Conservation (phyloP, 306 rosid genomes). For the Begonia fuchsioides region DNA sequence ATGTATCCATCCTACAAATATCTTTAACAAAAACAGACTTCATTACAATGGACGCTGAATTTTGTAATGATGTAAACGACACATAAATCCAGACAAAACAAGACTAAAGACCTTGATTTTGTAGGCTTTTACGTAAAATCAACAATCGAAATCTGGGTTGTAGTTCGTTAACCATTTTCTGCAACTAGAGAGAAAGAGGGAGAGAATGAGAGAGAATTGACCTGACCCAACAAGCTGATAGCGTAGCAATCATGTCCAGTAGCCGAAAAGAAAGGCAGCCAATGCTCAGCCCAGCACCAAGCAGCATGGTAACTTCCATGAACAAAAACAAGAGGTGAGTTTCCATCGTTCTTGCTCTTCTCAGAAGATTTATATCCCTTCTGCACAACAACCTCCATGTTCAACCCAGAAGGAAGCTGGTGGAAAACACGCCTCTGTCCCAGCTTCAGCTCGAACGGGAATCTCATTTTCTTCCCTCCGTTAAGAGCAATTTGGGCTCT, state of each 20-base stretch:
- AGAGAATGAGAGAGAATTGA: slow-evolving; percentile 3
- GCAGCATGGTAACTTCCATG: slow-evolving; percentile 98
- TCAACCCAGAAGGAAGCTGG: slow-evolving; percentile 60
- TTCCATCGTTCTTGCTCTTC: slow-evolving; percentile 3
- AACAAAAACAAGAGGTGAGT: slow-evolving; percentile 59
- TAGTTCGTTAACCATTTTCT: too few relatives aligned
- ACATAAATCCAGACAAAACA: too few relatives aligned
- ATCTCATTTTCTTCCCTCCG: slow-evolving; percentile 26
- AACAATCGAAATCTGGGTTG: too few relatives aligned
- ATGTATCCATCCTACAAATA: too few relatives aligned
- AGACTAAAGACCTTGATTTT: too few relatives aligned
- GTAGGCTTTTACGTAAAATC: too few relatives aligned
- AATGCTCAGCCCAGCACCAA: slow-evolving; percentile 91
- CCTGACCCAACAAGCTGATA: slow-evolving; percentile 75
- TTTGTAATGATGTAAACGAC: too few relatives aligned
- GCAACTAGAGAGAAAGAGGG: slow-evolving; percentile 6
- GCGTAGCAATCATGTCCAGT: slow-evolving; percentile 70
- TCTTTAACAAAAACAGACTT: too few relatives aligned
- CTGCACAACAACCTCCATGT: slow-evolving; percentile 56
- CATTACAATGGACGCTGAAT: too few relatives aligned
- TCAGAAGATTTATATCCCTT: slow-evolving; percentile 19
- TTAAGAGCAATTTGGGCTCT: not conserved
- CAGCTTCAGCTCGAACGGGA: slow-evolving; percentile 37
- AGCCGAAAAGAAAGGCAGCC: slow-evolving; percentile 75
- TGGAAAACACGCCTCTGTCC: slow-evolving; percentile 72